Evolutionary conservation across 441 rosid genomes (phyloP).

Genomic region (Populus tomentosa): DNA sequence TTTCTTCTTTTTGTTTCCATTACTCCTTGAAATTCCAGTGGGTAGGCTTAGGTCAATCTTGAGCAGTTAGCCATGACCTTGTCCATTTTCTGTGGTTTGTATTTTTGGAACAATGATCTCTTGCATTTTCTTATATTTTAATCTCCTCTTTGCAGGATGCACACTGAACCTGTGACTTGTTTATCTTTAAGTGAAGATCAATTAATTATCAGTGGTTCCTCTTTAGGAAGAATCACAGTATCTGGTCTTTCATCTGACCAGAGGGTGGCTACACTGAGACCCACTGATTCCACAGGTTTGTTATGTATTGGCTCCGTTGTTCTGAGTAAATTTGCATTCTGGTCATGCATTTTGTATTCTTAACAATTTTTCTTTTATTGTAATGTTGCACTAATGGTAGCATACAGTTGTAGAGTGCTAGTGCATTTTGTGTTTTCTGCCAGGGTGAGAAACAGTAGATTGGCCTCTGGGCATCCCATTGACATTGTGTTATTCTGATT

Average conservation of each 20-base stretch:
- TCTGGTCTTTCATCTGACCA: conserved; percentile 62
- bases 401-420: neutral
- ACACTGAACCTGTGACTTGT: conserved; percentile 67
- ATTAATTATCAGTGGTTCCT: conserved; percentile 60
- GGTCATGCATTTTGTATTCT: neutral
- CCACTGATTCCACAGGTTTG: conserved; percentile 57
- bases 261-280: conserved; percentile 55
- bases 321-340: neutral
- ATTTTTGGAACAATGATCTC: neutral
- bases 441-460: neutral
- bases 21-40: neutral
- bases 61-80: neutral
- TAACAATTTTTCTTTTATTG: neutral
- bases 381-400: neutral
- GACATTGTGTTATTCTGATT: conserved; percentile 1
- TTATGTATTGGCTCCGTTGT: neutral
- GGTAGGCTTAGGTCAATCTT: no score
- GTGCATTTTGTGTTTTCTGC: neutral
- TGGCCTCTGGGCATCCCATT: neutral
- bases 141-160: conserved; percentile 52
- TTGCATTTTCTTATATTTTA: neutral
- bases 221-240: conserved; percentile 67
- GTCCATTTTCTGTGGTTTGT: neutral
- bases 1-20: neutral
- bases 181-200: conserved; percentile 66